phyloP scores from a whole-genome alignment of 1,284 basidiomycete species.

The Rhizopogon hawkerae region DNA sequence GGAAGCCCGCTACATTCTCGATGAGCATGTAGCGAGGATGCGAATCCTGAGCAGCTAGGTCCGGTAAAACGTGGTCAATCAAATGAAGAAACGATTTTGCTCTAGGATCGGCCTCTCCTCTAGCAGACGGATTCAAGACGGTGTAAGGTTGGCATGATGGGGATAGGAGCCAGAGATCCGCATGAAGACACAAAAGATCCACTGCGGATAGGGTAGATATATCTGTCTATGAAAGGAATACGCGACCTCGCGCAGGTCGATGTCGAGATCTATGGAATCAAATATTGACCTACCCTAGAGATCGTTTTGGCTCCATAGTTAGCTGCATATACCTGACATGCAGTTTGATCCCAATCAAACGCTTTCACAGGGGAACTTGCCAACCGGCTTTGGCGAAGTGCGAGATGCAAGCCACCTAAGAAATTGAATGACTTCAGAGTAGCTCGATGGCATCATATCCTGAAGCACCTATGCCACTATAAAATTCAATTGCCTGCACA shows the following conservation, averaged over 20 bases:
- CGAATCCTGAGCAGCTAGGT: constrained; percentile 33
- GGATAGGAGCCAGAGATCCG: constrained; percentile 64
- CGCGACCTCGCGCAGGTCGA: background rate
- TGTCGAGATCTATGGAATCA: background rate
- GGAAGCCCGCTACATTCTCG: constrained; percentile 75
- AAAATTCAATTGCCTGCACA: constrained; percentile 61
- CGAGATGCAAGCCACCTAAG: constrained; percentile 62
- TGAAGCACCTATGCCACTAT: constrained; percentile 57
- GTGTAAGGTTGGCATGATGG: constrained; percentile 78
- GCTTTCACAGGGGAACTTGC: constrained; percentile 43
- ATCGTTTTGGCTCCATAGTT: constrained; percentile 44
- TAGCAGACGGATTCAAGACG: constrained; percentile 60
- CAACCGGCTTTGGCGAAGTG: constrained; percentile 45
- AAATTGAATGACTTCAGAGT: background rate
- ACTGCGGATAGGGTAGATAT: constrained; percentile 47
- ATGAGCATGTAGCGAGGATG: constrained; percentile 56
- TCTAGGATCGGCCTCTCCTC: constrained; percentile 62
- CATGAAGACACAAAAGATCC: constrained; percentile 36
- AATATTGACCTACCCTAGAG: constrained; percentile 36
- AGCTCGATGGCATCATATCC: constrained; percentile 1
- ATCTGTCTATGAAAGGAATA: constrained; percentile 40
- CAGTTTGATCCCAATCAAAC: constrained; percentile 71
- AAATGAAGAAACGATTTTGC: constrained; percentile 68
- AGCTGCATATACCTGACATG: constrained; percentile 55
- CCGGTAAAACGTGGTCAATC: constrained; percentile 55